Percentiles rank a stretch among this genome's conserved stretches.
Conservation (phyloP, 306 rosid genomes). For the Fragaria ananassa region DNA sequence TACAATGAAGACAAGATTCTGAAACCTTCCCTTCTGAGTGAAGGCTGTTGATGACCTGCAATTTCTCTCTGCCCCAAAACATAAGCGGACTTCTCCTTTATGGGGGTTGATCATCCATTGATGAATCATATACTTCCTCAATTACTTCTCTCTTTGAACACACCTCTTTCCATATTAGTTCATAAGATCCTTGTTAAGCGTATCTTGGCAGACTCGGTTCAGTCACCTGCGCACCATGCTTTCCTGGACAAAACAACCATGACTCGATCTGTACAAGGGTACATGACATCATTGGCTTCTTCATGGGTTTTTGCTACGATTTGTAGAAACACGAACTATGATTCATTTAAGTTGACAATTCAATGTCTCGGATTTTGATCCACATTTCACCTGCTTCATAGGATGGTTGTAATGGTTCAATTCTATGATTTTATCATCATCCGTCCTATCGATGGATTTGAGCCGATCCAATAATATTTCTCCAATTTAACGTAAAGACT, state of each 20-base stretch:
- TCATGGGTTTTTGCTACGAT: neutral
- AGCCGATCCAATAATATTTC: no score
- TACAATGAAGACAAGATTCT: neutral
- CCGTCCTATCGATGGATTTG: neutral
- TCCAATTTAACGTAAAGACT: no score
- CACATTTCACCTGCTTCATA: neutral
- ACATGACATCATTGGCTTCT: neutral
- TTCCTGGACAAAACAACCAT: slow-evolving; percentile 10
- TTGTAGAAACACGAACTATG: neutral
- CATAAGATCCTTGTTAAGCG: slow-evolving; percentile 24
- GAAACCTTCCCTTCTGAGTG: slow-evolving; percentile 18
- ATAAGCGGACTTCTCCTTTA: slow-evolving; percentile 48
- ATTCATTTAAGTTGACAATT: neutral
- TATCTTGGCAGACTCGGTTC: slow-evolving; percentile 29
- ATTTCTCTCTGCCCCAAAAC: slow-evolving; percentile 56
- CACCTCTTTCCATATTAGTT: slow-evolving; percentile 43
- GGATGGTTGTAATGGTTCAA: neutral
- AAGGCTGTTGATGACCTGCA: slow-evolving; percentile 50
- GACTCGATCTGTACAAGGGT: neutral
- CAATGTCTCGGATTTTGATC: neutral
- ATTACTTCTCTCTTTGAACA: slow-evolving; percentile 24
- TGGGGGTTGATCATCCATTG: slow-evolving; percentile 38
- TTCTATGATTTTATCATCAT: neutral
- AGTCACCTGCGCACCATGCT: slow-evolving; percentile 37
- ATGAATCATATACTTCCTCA: slow-evolving; percentile 43